Evolutionary conservation across 306 rosid species (phyloP), one percentile per base, ranked within the genome.

Genomic region (Vigna trinervia): DNA sequence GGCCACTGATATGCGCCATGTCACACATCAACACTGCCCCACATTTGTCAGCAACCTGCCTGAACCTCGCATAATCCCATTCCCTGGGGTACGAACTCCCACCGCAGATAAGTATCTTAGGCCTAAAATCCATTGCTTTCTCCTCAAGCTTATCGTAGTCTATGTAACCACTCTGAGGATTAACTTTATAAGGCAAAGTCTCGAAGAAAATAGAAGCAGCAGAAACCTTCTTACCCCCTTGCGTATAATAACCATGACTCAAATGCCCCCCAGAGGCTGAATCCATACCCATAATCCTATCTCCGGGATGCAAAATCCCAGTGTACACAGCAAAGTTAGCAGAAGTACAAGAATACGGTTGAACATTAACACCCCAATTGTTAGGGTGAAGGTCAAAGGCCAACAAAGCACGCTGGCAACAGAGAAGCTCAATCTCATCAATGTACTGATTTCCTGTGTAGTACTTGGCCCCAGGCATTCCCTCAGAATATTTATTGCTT

Each of bases 301-400:
- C 98, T 11, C 87, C 90, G 0, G 98, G 92, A 4, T 70, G 84
- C 87, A 88, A 82, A 79, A 94, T 90, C 57, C 90, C 97, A 10
- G 96, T 87, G 71, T 78, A 94, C 1, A 91, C 97, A 8, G 98
- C 98, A 8, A 91, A 90, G 48, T 94, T 91, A 0, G 97, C 97
- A 13, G 98, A 91, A 67, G 94, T 87, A 39, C 97, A 90, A 0
- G 98, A 91, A 73, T 94, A 91, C 17, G 98, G 96, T 71, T 93
- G 98, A 56, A 91, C 98, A 87, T 88, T 91, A 73, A 93, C 98
- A 17, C 98, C 98, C 98, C 97, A 90, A 6, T 86, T 85, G 69
- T 85, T 85, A 0, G 90, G 30, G 51, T 90, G 94, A 39, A 91
- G 96, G 64, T 78, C 75, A 78, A 91, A 93, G 1, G 98, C 93